Base-by-base conservation (phyloP, 2,329 filamentous ascomycete genomes). In the Meredithiella fracta region DNA sequence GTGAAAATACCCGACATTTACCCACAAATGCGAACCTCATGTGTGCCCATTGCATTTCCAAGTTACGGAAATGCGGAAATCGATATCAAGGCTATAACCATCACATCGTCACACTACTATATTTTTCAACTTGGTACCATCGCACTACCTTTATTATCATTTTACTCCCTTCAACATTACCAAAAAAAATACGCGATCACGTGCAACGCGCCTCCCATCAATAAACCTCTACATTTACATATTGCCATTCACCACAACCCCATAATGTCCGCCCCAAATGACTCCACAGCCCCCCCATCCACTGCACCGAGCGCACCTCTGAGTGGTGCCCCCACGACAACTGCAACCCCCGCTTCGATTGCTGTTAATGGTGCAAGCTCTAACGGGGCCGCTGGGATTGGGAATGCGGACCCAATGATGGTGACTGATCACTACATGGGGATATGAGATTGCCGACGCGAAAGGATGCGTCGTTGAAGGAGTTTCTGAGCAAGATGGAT, bases 401-500 rank as follows among this genome's bases (percentile, higher is more conserved):
- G 52, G 81, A 83, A 51, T 66, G 69, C 20, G 5, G n/a, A 11
- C 9, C 26, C 15, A 14, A 37, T 44, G 8, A 34, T 17, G 2
- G 70, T 75, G 59, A 72, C 73, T 15, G 65, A 63, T 25, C 61
- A 66, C 34, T 67, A 72, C 29, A 66, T 72, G 42, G 67, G 8
- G 67, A 70, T 4, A 52, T 58, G 68, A 80, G 78, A 64, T 72
- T 86, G 60, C 82, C 85, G 1, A 83, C 83, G 54, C 87, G 89
- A 67, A 97, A 97, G 70, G 92, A 98, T 70, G 83, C 85, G 20
- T 94, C 86, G 40, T 72, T 98, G 61, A 85, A 90, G 65, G 91
- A 97, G 69, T 96, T 98, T 66, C 70, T 98, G 17, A 78, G 79
- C 61, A 96, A 95, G 75, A 97, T 98, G 84, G 92, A 98, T 66